Evolutionary conservation across 192 early-diverging fungal genomes (phyloP).

Genomic region (Phycomyces nitens): DNA sequence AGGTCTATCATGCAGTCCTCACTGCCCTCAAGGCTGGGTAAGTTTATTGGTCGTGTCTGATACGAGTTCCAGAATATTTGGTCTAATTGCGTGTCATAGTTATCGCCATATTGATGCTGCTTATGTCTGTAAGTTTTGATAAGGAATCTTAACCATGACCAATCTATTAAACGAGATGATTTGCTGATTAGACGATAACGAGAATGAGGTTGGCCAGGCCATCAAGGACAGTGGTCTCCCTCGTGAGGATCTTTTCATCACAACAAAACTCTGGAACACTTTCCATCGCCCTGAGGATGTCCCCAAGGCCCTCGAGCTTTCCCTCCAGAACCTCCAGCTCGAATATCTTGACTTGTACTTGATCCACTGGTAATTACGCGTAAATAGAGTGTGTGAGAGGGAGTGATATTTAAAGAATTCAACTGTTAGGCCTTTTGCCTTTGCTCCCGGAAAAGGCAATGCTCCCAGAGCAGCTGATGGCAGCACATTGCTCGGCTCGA

Average conservation of each 20-base stretch:
- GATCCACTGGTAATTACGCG: slow-evolving; percentile 32
- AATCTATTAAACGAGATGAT: too few relatives aligned
- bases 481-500: slow-evolving; percentile 25
- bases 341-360: slow-evolving; percentile 83
- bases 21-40: slow-evolving; percentile 63
- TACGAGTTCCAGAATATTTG: too few relatives aligned
- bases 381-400: neutral
- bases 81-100: slow-evolving; percentile 34
- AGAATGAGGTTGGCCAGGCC: slow-evolving; percentile 73
- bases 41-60: neutral
- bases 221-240: slow-evolving; percentile 56
- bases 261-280: slow-evolving; percentile 64
- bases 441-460: slow-evolving; percentile 8
- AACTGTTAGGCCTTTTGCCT: slow-evolving; percentile 23
- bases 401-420: neutral
- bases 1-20: slow-evolving; percentile 62
- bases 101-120: slow-evolving; percentile 33
- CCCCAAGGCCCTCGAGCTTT: slow-evolving; percentile 52
- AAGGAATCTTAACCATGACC: too few relatives aligned
- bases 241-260: slow-evolving; percentile 74
- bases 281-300: slow-evolving; percentile 61
- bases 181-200: slow-evolving; percentile 67
- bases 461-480: slow-evolving; percentile 22
- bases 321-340: slow-evolving; percentile 66
- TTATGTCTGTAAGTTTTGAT: slow-evolving; percentile 22